These are phyloP conservation scores for Capronia epimyces DNA, from an alignment of 2,329 filamentous ascomycete species.

Conservation along the genomic window DNA sequence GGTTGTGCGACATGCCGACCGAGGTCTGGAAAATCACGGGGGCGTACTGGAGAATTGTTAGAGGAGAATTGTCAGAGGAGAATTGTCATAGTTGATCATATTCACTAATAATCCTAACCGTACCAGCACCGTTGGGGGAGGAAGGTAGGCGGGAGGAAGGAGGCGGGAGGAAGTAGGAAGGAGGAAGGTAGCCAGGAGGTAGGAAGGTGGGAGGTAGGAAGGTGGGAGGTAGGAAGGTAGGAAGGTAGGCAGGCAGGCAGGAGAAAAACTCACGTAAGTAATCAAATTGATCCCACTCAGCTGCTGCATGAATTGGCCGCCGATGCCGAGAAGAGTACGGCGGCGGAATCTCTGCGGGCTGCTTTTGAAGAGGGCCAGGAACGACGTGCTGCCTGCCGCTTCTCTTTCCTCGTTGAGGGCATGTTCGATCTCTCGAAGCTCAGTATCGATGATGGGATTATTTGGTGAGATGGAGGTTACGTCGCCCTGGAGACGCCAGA, in stretches of 20 bases:
- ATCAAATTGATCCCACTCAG: not conserved
- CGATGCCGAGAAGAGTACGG: conserved; percentile 32
- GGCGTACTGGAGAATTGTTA: conserved; percentile 45
- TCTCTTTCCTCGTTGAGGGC: conserved; percentile 31
- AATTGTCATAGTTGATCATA: no score
- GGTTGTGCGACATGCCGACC: conserved; percentile 37
- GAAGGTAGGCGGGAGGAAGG: no score
- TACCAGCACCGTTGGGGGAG: no score
- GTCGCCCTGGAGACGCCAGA: not conserved
- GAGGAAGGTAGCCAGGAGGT: no score
- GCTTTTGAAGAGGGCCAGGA: not conserved
- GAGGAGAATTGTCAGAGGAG: no score
- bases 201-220: no score
- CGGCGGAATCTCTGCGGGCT: not conserved
- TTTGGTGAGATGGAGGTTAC: conserved; percentile 27
- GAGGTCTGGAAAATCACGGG: conserved; percentile 41
- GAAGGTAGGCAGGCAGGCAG: no score
- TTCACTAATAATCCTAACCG: no score
- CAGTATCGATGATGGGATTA: conserved; percentile 46
- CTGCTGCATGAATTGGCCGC: not conserved
- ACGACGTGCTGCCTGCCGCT: not conserved
- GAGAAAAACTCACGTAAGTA: not conserved
- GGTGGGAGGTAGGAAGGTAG: no score
- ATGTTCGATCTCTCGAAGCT: conserved; percentile 47
- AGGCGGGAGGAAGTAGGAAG: no score